These are phyloP conservation scores for Gnomoniopsis sp. DNA, from an alignment of 2,329 filamentous ascomycete species.

Conservation along the genomic window DNA sequence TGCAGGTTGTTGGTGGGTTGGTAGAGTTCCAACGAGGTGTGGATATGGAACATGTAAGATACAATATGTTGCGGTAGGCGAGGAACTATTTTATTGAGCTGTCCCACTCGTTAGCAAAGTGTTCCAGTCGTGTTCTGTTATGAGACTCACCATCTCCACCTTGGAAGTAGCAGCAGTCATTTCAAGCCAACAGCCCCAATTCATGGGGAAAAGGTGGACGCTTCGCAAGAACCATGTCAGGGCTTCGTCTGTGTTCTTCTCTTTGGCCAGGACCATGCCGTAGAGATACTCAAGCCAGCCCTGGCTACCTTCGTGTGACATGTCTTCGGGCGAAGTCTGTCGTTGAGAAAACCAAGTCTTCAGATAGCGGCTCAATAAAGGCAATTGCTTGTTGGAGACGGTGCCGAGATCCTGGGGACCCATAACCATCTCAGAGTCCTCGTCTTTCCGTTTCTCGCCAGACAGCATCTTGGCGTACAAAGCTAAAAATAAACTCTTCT, in stretches of 20 bases:
- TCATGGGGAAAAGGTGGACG: constrained; percentile 86
- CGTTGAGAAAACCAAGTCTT: constrained; percentile 77
- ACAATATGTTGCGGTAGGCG: constrained; percentile 86
- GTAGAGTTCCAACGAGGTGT: constrained; percentile 88
- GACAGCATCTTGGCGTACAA: constrained; percentile 91
- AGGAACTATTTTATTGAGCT: constrained; percentile 69
- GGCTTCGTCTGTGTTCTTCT: constrained; percentile 83
- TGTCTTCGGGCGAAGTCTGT: constrained; percentile 49
- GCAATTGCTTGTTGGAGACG: constrained; percentile 80
- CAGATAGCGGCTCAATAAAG: constrained; percentile 70
- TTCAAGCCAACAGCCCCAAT: constrained; percentile 97
- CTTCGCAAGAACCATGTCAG: constrained; percentile 84
- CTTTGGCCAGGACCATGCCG: constrained; percentile 83
- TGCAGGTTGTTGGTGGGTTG: constrained; percentile 76
- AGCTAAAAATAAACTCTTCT: constrained; percentile 88
- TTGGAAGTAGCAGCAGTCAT: constrained; percentile 76
- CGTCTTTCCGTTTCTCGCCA: constrained; percentile 93
- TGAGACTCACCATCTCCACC: constrained; percentile 69
- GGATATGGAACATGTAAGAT: constrained; percentile 89
- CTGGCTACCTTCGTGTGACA: constrained; percentile 60
- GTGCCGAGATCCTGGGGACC: constrained; percentile 86
- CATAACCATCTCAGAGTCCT: constrained; percentile 96
- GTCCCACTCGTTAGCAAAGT: constrained; percentile 25
- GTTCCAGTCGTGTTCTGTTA: not conserved
- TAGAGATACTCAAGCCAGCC: constrained; percentile 94